Evolutionary conservation across 306 rosid species (phyloP), one percentile per base, ranked within the genome.

Genomic region (Citrullus colocynthis): DNA sequence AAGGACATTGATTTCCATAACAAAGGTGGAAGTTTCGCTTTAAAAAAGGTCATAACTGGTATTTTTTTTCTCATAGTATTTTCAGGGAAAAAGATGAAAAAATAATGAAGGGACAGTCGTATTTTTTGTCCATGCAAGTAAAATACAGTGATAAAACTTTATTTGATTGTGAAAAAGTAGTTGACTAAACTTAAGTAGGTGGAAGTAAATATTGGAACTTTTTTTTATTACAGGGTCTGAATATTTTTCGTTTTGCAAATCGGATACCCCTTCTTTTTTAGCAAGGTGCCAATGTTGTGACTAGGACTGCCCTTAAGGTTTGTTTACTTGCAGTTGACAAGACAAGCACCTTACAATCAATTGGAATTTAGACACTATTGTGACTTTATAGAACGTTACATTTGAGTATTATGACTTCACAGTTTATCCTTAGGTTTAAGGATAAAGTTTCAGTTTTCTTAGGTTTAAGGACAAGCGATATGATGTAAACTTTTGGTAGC

Each of bases 281-380:
- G 95, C 98, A 94, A 88, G 98, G 98, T 63, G 98, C 98, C 14
- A 97, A 94, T 85, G 98, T 94, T 69, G 98, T 94, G 64, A 94
- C 97, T 81, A 86, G 98, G 85, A 94, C 95, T 9, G 91, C 96
- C 69, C 88, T 86, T n/a, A 92, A 92, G 91, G 24, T 24, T 24
- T 24, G 24, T 24, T 24, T 24, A 24, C 24, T 24, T 24, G 24
- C 1, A 24, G 24, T 24, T 24, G 24, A 24, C 24, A 24, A 24
- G 24, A 24, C 24, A 24, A 24, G 1, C 24, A 24, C 24, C 24
- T 24, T 24, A 24, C 1, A 24, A 1, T 24, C 24, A 24, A 24
- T 24, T 24, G 24, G 24, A 24, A 24, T 24, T 24, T 24, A 24
- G 24, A 24, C 24, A 24, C 24, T 24, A 24, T 24, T 24, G 24